Evolutionary conservation across 208 protist genomes (phyloP).

Genomic region (Willaertia magna): DNA sequence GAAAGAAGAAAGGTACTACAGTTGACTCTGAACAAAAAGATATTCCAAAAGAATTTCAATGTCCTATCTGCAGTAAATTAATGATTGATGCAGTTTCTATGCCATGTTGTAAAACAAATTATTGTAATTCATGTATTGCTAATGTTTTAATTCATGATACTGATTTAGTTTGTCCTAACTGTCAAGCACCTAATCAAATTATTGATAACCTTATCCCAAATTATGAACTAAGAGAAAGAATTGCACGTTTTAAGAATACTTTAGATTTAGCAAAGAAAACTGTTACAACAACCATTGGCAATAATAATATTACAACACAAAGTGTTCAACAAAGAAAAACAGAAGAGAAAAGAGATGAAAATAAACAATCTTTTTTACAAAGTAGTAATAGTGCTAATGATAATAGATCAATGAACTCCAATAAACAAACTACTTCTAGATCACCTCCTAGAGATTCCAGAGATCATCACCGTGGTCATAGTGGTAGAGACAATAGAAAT

Average conservation of each 20-base stretch:
- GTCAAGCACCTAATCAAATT: background rate
- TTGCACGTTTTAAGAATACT: background rate
- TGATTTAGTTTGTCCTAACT: background rate
- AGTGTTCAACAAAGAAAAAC: background rate
- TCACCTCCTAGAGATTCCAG: background rate
- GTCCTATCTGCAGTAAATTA: conserved; percentile 20
- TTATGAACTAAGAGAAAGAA: background rate
- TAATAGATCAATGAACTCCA: background rate
- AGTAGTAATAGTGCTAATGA: background rate
- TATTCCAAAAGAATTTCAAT: conserved; percentile 24
- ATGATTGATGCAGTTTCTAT: conserved; percentile 25
- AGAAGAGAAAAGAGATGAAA: background rate
- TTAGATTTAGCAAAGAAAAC: background rate
- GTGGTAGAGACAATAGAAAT: too few relatives aligned
- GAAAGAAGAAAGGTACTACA: background rate
- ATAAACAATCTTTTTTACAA: background rate
- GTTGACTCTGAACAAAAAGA: background rate
- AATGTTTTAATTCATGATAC: background rate
- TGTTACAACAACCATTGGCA: background rate
- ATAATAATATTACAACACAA: background rate
- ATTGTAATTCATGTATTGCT: conserved; percentile 31
- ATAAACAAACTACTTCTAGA: background rate
- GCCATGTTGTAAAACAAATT: conserved; percentile 30
- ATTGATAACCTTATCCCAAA: background rate
- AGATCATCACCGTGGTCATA: background rate